Evolutionary conservation across 768 basidiomycete genomes (phyloP), one percentile per base, ranked within the genome.

Genomic region (Kwoniella pini): DNA sequence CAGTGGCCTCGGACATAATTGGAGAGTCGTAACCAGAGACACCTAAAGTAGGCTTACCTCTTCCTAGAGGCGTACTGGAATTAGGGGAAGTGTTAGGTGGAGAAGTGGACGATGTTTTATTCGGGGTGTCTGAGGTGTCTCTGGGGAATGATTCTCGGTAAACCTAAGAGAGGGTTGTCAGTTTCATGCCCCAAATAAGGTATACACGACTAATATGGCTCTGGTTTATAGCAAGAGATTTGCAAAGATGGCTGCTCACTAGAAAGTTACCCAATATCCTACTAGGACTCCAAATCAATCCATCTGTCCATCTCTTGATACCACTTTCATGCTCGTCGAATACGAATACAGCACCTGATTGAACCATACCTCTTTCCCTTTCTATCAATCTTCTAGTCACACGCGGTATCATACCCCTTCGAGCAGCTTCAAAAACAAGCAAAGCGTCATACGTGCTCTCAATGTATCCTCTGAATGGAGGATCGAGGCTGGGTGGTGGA

Each of bases 141-240:
- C n/a, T n/a, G n/a, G n/a, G n/a, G n/a, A n/a, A n/a, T n/a, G 90
- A 91, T 80, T 96, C 91, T 64, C 93, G 88, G 80, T 97, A 97
- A 63, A 95, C 86, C 71, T 90, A 45, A 36, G 30, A 21, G 46
- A n/a, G 42, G 10, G 21, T 46, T 21, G 33, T 27, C 31, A 46
- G 22, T 24, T 40, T 13, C 46, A 2, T n/a, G 4, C 21, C 22
- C 40, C 12, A 11, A 17, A 11, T 42, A 5, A 19, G 40, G 19
- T 42, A 10, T 28, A 7, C 24, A 21, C 24, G 6, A 54, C 33
- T 40, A n/a, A n/a, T n/a, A n/a, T n/a, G n/a, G n/a, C 33, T 7
- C 33, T 36, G 33, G 21, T 17, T 10, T 4, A 51, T 33, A 59
- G 4, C 28, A 26, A 56, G 33, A 24, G 27, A 27, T n/a, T n/a